Evolutionary conservation across 306 rosid genomes (phyloP).

Genomic region (Acacia crassicarpa): DNA sequence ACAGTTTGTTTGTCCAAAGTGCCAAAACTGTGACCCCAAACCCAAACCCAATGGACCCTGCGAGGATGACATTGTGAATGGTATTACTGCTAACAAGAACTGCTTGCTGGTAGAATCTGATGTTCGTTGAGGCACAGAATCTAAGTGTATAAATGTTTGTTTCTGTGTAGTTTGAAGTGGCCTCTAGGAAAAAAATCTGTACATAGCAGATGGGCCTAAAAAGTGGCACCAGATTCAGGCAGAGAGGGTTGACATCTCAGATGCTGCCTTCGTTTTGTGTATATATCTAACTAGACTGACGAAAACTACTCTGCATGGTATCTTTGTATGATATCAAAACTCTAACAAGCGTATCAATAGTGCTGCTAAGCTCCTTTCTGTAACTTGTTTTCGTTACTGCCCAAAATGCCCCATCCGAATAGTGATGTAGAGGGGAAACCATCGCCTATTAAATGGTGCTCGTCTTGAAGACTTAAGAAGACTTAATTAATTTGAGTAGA

Average conservation of each 20-base stretch:
- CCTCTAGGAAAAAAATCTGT: conserved; percentile 37
- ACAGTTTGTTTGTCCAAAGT: conserved; percentile 64
- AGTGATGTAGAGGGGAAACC: too few species aligned
- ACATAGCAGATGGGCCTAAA: conserved; percentile 39
- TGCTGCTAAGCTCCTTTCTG: neutral
- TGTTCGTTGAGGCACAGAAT: conserved; percentile 34
- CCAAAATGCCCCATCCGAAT: neutral
- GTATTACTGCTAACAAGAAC: conserved; percentile 31
- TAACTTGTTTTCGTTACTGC: neutral
- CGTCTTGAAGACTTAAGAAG: too few species aligned
- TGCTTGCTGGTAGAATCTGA: conserved; percentile 47
- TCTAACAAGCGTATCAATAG: neutral
- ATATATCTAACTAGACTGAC: conserved; percentile 26
- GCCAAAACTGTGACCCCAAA: conserved; percentile 42
- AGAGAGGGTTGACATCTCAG: conserved; percentile 22
- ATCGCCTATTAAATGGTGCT: too few species aligned
- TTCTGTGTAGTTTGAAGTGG: conserved; percentile 19
- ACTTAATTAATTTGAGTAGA: too few species aligned
- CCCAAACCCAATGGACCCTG: conserved; percentile 44
- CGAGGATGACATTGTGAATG: conserved; percentile 50
- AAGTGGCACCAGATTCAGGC: conserved; percentile 14
- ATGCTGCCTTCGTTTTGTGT: conserved; percentile 26
- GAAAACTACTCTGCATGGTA: neutral
- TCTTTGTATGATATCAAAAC: neutral
- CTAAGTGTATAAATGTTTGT: conserved; percentile 11